Conservation (phyloP, 108 stramenopile species). For the Nitzschia palea region DNA sequence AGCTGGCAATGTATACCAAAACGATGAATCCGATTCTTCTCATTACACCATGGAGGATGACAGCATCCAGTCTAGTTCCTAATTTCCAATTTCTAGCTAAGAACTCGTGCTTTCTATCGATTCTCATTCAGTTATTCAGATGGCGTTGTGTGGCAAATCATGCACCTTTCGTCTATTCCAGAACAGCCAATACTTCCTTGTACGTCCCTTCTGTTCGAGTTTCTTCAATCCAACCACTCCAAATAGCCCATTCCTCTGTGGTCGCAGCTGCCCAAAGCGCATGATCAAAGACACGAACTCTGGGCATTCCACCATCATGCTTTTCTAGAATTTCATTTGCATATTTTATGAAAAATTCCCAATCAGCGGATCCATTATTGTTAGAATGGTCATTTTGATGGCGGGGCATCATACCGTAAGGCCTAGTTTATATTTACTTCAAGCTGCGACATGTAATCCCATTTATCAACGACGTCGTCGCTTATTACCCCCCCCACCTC, state of each 20-base stretch:
- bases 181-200: background rate
- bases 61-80: background rate
- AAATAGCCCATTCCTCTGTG: conserved; percentile 27
- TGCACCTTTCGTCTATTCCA: background rate
- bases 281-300: conserved; percentile 38
- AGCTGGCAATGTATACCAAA: background rate
- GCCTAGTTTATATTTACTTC: no score
- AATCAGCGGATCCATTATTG: conserved; percentile 7
- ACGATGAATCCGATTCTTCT: background rate
- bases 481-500: conserved; percentile 16
- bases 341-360: conserved; percentile 29
- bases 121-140: background rate
- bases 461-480: conserved; percentile 31
- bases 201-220: background rate
- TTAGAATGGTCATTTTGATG: no score
- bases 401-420: no score
- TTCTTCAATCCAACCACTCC: conserved; percentile 27
- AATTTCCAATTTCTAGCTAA: background rate
- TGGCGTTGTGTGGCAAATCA: background rate
- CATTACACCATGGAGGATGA: background rate
- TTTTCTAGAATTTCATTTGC: conserved; percentile 24
- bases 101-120: background rate
- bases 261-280: conserved; percentile 44
- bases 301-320: conserved; percentile 29
- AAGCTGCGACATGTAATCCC: no score